Conservation (phyloP, 2,329 filamentous ascomycete species). For the Alternaria consortialis region DNA sequence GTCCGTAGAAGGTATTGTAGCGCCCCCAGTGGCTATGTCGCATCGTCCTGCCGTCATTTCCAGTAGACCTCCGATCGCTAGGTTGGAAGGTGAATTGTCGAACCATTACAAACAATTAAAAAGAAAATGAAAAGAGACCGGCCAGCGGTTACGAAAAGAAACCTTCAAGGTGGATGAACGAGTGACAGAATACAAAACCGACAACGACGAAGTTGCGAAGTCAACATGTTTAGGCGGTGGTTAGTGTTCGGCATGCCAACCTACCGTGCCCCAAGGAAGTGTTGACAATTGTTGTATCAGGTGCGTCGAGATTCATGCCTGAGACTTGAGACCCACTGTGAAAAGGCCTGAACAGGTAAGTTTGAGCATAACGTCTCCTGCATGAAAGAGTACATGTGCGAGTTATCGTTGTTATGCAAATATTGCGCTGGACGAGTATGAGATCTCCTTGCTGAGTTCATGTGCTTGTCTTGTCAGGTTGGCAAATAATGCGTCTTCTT, state of each 20-base stretch:
- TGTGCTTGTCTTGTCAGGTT: not conserved
- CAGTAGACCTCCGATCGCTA: slow-evolving; percentile 17
- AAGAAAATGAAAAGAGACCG: slow-evolving; percentile 17
- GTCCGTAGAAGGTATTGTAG: slow-evolving; percentile 41
- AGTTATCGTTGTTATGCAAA: slow-evolving; percentile 1
- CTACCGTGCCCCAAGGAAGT: slow-evolving; percentile 14
- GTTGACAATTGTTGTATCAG: slow-evolving; percentile 26
- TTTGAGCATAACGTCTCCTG: slow-evolving; percentile 5
- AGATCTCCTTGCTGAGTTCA: not conserved
- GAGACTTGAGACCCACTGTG: slow-evolving; percentile 10
- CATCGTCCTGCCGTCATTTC: slow-evolving; percentile 24
- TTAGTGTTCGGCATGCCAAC: slow-evolving; percentile 11
- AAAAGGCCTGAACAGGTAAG: slow-evolving; percentile 5
- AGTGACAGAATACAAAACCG: slow-evolving; percentile 2
- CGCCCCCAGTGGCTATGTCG: slow-evolving; percentile 35
- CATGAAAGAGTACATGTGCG: slow-evolving; percentile 12
- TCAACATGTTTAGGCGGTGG: not conserved
- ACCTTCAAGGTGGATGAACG: slow-evolving; percentile 3
- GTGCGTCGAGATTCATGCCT: slow-evolving; percentile 21
- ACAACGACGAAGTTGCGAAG: not conserved
- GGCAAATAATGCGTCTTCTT: not conserved
- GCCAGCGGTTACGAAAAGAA: slow-evolving; percentile 25
- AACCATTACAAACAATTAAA: slow-evolving; percentile 27
- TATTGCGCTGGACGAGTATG: not conserved
- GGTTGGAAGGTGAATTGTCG: slow-evolving; percentile 32